These are phyloP conservation scores for Cudoniella acicularis DNA, from an alignment of 495 filamentous ascomycete genomes.

Conservation along the genomic window DNA sequence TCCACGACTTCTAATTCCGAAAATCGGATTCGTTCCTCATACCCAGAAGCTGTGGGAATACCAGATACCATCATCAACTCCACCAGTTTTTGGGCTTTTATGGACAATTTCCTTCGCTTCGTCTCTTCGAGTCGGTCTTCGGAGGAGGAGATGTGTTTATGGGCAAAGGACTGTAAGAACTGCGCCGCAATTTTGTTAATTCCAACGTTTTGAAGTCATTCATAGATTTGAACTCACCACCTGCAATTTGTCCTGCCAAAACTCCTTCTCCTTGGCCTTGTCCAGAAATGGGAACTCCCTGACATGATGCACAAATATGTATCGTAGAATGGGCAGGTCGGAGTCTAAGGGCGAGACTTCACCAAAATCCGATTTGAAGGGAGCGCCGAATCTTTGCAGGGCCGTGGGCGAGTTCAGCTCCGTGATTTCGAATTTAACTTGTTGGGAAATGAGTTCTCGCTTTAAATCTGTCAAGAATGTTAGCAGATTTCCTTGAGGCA, in stretches of 20 bases:
- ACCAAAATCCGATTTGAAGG: conserved; percentile 86
- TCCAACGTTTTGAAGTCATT: not conserved
- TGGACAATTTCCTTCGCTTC: conserved; percentile 85
- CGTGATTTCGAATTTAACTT: conserved; percentile 82
- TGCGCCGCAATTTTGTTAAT: not conserved
- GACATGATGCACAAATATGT: conserved; percentile 97
- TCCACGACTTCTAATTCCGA: conserved; percentile 96
- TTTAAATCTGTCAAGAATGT: conserved; percentile 73
- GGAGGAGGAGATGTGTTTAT: conserved; percentile 93
- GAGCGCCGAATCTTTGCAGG: conserved; percentile 89
- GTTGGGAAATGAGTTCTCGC: conserved; percentile 85
- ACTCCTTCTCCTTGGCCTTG: conserved; percentile 94
- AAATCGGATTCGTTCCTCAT: conserved; percentile 94
- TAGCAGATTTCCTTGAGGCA: conserved; percentile 15
- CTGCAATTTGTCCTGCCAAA: conserved; percentile 98
- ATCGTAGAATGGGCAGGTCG: conserved; percentile 88
- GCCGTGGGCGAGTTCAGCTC: conserved; percentile 94
- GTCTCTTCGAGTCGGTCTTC: conserved; percentile 95
- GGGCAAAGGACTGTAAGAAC: conserved; percentile 98
- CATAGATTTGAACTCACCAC: conserved; percentile 62
- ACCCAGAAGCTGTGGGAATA: conserved; percentile 90
- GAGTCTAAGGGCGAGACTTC: conserved; percentile 93
- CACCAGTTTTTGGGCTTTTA: conserved; percentile 90
- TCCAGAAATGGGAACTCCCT: conserved; percentile 97
- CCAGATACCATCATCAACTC: conserved; percentile 99